These are phyloP conservation scores for Linaria vulgaris DNA, from an alignment of 257 asterid genomes.

Conservation along the genomic window DNA sequence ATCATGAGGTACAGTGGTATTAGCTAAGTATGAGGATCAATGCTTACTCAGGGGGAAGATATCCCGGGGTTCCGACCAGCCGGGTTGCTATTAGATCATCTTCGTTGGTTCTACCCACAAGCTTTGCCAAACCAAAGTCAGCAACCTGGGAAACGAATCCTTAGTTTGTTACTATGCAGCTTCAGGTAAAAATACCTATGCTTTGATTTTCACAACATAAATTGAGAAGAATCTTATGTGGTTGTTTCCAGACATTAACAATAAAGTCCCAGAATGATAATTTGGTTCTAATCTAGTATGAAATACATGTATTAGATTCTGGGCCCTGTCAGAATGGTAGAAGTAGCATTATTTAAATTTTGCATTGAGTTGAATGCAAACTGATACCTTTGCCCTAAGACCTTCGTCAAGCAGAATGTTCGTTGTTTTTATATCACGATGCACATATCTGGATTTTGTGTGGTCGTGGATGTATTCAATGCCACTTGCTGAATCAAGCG, in stretches of 20 bases:
- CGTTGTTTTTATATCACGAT: conserved; percentile 81
- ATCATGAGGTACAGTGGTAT: background rate
- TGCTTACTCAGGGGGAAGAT: conserved; percentile 90
- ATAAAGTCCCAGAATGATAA: background rate
- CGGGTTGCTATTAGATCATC: conserved; percentile 70
- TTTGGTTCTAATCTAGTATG: background rate
- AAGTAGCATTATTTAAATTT: too few species aligned
- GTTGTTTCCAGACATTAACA: background rate
- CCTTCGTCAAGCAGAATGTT: conserved; percentile 76
- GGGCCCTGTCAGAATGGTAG: background rate
- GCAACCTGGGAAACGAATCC: conserved; percentile 53
- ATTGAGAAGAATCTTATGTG: background rate
- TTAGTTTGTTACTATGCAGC: background rate
- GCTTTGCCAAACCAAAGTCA: conserved; percentile 87
- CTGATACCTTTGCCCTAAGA: conserved; percentile 81
- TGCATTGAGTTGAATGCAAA: background rate
- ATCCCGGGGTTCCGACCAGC: conserved; percentile 89
- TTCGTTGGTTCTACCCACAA: conserved; percentile 64
- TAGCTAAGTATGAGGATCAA: background rate
- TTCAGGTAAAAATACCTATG: too few species aligned
- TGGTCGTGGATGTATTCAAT: conserved; percentile 88
- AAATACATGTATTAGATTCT: background rate
- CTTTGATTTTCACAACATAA: too few species aligned
- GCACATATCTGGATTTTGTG: conserved; percentile 72
- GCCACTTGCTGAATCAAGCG: conserved; percentile 76